Evolutionary conservation across 495 filamentous ascomycete genomes (phyloP), one percentile per base, ranked within the genome.

Genomic region (Penicillium subrubescens): DNA sequence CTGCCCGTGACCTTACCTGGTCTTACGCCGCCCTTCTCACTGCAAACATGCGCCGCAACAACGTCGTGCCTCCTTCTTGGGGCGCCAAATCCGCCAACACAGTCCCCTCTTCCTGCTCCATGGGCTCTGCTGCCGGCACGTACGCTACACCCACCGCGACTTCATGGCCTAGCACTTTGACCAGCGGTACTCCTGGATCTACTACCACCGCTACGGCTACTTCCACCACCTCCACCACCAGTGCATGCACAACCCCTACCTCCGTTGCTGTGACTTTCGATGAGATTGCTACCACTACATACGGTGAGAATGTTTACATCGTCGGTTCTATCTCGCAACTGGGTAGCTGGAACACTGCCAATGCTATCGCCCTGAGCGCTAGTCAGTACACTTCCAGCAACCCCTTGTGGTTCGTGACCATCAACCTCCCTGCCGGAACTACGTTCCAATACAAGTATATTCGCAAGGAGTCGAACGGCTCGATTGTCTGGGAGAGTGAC

Each of bases 391-490:
- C 84, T 3, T 63, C 62, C 12, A 80, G 67, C 62, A 81, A 89
- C 67, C 84, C 83, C 1, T 59, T 88, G 15, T 92, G 89, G 89
- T 81, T 60, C 46, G 82, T 72, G 0, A 84, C 83, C 0, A 65
- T 89, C 6, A 73, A 70, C 2, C 66, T 91, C 3, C 71, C 81
- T 0, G 81, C 82, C 0, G 87, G 88, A 1, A 74, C 77, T 50
- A 70, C 65, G 5, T 79, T 92, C 34, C 62, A 88, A 71, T 92
- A 92, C 70, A 92, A 92, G 76, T 93, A 85, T 67, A 85, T 92
- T 63, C 82, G 83, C 11, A 78, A 87, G 39, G 76, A 79, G 50
- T 69, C 74, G 1, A 80, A 86, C 69, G 84, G 87, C 4, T 71
- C 73, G 1, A 77, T 90, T 3, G 73, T 63, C 21, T 91, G 89